A percentile compares a stretch with the other conserved stretches of the same genome.
Evolutionary conservation across 305 asterid genomes (phyloP).

Genomic region (Fraxinus nigra): DNA sequence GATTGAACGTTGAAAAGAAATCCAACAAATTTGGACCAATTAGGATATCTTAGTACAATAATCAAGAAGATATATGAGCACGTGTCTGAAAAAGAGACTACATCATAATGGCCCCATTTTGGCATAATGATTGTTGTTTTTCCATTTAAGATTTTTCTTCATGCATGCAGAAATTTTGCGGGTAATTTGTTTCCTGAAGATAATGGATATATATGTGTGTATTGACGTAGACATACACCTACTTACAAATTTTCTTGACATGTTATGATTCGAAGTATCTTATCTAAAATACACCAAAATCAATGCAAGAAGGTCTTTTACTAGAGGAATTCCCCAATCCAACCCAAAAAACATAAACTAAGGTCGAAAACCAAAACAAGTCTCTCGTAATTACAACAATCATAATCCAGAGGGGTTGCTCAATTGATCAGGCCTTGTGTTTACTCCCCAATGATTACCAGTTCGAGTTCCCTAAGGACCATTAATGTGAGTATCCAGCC

Average conservation of each 20-base stretch:
- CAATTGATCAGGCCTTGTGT: too few relatives aligned
- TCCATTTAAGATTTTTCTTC: neutral
- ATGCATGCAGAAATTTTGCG: constrained; percentile 22
- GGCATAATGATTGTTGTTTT: constrained; percentile 19
- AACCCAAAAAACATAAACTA: too few relatives aligned
- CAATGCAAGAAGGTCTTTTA: neutral
- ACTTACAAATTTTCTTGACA: neutral
- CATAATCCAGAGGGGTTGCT: too few relatives aligned
- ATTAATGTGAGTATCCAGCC: too few relatives aligned
- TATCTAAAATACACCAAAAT: neutral
- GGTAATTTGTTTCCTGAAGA: constrained; percentile 15
- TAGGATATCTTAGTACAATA: neutral
- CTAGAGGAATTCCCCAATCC: neutral
- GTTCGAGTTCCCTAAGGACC: too few relatives aligned
- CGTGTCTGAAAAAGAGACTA: constrained; percentile 3
- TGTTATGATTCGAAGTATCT: neutral
- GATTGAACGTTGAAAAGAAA: constrained; percentile 7
- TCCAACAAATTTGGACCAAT: neutral
- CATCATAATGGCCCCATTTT: constrained; percentile 10
- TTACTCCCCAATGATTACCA: too few relatives aligned
- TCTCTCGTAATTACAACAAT: neutral
- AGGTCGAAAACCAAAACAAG: neutral
- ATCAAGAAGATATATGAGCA: neutral
- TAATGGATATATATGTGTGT: neutral
- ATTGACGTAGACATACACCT: constrained; percentile 24